A percentile compares a stretch with the other conserved stretches of the same genome.
These are phyloP conservation scores for Colletotrichum karsti DNA, from an alignment of 2,329 filamentous ascomycete genomes.

Conservation along the genomic window DNA sequence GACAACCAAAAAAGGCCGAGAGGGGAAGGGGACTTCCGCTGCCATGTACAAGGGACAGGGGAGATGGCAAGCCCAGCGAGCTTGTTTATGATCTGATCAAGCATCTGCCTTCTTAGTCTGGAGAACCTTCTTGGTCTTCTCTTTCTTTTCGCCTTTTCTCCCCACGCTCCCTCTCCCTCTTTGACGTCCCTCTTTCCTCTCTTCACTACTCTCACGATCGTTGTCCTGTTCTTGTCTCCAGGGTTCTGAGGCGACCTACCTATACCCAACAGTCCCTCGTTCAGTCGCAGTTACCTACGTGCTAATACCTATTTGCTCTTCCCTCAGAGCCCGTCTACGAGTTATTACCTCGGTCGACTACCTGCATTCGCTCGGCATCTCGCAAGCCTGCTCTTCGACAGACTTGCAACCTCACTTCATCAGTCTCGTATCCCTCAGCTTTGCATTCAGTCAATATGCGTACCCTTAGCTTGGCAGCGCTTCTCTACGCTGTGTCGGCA, in stretches of 20 bases:
- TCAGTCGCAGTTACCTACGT: background rate
- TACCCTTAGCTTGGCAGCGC: slow-evolving; percentile 29
- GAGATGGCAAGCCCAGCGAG: background rate
- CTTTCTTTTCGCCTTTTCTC: background rate
- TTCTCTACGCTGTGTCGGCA: slow-evolving; percentile 44
- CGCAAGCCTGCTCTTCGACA: too few species aligned
- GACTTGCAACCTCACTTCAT: background rate
- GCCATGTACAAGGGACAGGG: background rate
- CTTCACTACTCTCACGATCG: background rate
- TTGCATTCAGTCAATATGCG: background rate
- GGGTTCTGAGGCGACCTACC: background rate
- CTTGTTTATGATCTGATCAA: slow-evolving; percentile 10
- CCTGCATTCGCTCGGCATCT: background rate
- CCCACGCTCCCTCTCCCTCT: background rate
- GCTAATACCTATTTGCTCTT: background rate
- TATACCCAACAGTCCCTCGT: background rate
- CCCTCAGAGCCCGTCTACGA: background rate
- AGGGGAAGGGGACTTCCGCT: slow-evolving; percentile 3
- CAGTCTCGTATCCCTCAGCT: background rate
- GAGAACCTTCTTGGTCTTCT: background rate
- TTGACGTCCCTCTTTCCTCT: background rate
- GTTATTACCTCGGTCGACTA: background rate
- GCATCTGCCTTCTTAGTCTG: background rate
- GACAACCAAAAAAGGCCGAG: background rate
- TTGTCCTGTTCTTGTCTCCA: background rate